Evolutionary conservation across 495 filamentous ascomycete species (phyloP), one percentile per base, ranked within the genome.

Genomic region (Talaromyces stipitatus): DNA sequence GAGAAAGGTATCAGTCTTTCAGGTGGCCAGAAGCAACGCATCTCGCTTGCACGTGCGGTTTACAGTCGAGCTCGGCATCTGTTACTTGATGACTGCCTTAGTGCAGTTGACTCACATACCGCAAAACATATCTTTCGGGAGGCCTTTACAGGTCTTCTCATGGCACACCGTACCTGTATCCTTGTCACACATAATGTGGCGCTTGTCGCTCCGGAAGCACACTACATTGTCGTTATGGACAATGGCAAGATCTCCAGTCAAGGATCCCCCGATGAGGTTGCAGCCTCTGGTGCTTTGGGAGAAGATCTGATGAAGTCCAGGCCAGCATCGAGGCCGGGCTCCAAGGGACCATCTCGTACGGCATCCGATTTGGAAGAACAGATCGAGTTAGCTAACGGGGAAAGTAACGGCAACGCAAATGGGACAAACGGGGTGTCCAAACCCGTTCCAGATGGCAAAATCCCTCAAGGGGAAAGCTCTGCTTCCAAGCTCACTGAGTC

Each of bases 1-100:
- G 95, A 99, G 70, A 97, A 97, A 70, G 95, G 95, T 36, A 96
- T 99, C 59, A 90, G 92, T 47, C 78, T 99, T 24, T 99, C 95
- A 11, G 95, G 95, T 58, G 94, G 94, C 3, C 94, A 99, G 70
- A 99, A 99, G 71, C 94, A 99, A 72, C 84, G 94, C 55, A 97
- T 99, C 29, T 97, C 95, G 24, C 78, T 99, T 22, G 94, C 94
- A 14, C 83, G 94, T 60, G 94, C 95, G 1, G 75, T 99, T 12
- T 99, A 99, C 69, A 95, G 89, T 58, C 90, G 87, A 69, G 92
- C 91, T 14, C 83, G 85, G 45, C 92, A 99, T 68, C 68, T 99
- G 11, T 80, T 99, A 4, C 74, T 99, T 28, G 94, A 99, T 66
- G 94, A 99, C 70, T 96, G 95, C 61, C 79, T 99, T 50, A 97